Evolutionary conservation across 805 yeast species (phyloP).

Genomic region (Teunomyces aglyptinius): DNA sequence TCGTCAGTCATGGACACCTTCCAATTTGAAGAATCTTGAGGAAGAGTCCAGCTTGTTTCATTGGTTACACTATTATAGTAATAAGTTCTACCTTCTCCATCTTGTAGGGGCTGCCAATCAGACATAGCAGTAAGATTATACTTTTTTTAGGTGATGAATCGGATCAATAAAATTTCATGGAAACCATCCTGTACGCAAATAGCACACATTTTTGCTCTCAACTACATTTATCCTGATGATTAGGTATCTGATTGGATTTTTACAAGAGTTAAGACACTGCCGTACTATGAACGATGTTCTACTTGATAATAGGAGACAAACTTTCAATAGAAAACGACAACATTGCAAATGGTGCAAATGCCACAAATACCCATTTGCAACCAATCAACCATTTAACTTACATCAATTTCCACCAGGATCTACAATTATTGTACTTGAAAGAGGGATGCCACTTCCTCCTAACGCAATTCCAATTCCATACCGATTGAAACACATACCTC

Average conservation of each 20-base stretch:
- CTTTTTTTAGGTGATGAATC: background rate
- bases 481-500: background rate
- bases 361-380: background rate
- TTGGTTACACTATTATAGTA: constrained; percentile 66
- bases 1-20: constrained; percentile 53
- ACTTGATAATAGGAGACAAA: no score
- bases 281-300: background rate
- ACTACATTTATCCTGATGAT: background rate
- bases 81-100: constrained; percentile 66
- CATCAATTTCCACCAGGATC: constrained; percentile 12
- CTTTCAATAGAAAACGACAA: background rate
- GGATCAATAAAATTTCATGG: constrained; percentile 1
- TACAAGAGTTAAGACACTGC: background rate
- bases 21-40: constrained; percentile 39
- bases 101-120: constrained; percentile 63
- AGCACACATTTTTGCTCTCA: background rate
- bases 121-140: constrained; percentile 10
- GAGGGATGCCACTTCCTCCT: constrained; percentile 26
- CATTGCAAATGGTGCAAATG: constrained; percentile 1
- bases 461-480: constrained; percentile 27
- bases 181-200: constrained; percentile 1
- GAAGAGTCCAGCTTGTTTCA: constrained; percentile 81
- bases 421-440: constrained; percentile 19
- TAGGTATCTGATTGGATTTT: background rate
- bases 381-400: constrained; percentile 2